phyloP scores from a whole-genome alignment of 805 yeast genomes.

The Spathaspora gorwiae region DNA sequence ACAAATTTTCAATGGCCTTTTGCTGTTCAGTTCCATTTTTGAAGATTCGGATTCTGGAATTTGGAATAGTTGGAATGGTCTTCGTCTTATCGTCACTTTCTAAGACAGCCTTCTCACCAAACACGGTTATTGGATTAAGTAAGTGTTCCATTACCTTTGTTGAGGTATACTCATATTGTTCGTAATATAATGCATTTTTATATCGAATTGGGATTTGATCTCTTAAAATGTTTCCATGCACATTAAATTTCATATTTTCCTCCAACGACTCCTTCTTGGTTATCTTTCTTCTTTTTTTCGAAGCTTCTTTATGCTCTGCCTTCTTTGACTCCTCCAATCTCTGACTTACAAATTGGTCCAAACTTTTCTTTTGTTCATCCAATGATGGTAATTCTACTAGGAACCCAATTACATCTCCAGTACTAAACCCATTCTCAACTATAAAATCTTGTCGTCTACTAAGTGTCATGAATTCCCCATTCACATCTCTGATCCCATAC shows the following conservation, averaged over 20 bases:
- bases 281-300: slow-evolving; percentile 12
- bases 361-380: slow-evolving; percentile 39
- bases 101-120: slow-evolving; percentile 62
- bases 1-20: slow-evolving; percentile 59
- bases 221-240: slow-evolving; percentile 49
- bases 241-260: slow-evolving; percentile 16
- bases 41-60: slow-evolving; percentile 63
- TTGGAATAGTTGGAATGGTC: slow-evolving; percentile 44
- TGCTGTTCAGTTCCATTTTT: slow-evolving; percentile 74
- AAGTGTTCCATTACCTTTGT: slow-evolving; percentile 70
- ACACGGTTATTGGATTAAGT: slow-evolving; percentile 64
- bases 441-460: slow-evolving; percentile 56
- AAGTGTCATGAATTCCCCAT: slow-evolving; percentile 71
- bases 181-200: slow-evolving; percentile 73
- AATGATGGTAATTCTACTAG: slow-evolving; percentile 63
- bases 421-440: slow-evolving; percentile 49
- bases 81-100: slow-evolving; percentile 34
- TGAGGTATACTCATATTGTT: slow-evolving; percentile 73
- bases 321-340: slow-evolving; percentile 2
- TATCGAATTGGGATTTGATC: slow-evolving; percentile 87
- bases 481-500: slow-evolving; percentile 79
- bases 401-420: slow-evolving; percentile 84
- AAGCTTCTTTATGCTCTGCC: slow-evolving; percentile 3
- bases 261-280: slow-evolving; percentile 10
- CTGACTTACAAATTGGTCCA: slow-evolving; percentile 23